Evolutionary conservation across 129 eudicot species (phyloP).

Genomic region (Pseudognaphalium luteoalbum): DNA sequence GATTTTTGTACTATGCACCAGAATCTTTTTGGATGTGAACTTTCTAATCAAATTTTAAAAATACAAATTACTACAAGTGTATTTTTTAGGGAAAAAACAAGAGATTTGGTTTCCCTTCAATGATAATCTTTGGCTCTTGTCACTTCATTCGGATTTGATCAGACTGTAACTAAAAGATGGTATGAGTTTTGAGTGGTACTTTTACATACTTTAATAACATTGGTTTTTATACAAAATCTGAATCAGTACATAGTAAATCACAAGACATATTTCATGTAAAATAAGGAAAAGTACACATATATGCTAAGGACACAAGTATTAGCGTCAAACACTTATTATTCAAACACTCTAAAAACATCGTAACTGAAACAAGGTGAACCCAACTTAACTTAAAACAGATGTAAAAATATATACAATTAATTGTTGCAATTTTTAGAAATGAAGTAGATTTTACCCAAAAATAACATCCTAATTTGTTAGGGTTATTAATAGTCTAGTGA

Average conservation of each 20-base stretch:
- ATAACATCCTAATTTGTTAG: neutral
- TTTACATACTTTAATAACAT: too few species aligned
- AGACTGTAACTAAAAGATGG: neutral
- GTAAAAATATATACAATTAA: neutral
- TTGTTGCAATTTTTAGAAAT: neutral
- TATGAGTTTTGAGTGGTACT: too few species aligned
- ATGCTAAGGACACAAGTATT: neutral
- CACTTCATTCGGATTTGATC: too few species aligned
- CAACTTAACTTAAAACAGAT: neutral
- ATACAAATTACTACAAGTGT: too few species aligned
- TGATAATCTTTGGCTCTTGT: too few species aligned
- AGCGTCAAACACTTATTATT: neutral
- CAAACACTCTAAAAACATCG: neutral
- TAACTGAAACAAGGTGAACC: neutral
- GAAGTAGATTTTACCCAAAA: neutral
- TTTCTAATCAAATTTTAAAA: too few species aligned
- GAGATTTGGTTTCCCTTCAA: neutral
- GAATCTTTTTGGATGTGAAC: slow-evolving; percentile 22
- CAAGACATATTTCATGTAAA: too few species aligned
- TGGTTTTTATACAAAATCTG: too few species aligned
- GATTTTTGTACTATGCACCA: slow-evolving; percentile 4
- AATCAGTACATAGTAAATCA: too few species aligned
- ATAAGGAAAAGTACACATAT: neutral
- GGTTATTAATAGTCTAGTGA: neutral
- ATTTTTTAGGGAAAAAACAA: neutral